Percentiles rank a stretch among this genome's conserved stretches.
These are phyloP conservation scores for Arachis monticola DNA, from an alignment of 331 rosid genomes.

Conservation along the genomic window DNA sequence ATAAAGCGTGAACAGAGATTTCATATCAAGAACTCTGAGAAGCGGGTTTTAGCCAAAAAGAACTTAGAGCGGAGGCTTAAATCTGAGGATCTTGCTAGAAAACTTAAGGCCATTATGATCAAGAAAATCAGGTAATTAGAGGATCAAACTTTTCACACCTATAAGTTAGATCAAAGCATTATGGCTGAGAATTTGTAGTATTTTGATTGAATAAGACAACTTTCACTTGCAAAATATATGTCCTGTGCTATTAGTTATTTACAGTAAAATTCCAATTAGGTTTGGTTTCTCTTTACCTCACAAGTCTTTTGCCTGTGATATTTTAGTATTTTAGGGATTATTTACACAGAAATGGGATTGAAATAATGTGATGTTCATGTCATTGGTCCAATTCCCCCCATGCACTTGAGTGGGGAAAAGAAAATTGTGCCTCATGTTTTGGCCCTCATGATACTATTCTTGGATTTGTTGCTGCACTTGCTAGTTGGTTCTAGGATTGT, in stretches of 20 bases:
- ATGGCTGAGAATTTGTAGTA: neutral
- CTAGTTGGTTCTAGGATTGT: neutral
- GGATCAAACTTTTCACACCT: neutral
- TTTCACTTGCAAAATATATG: neutral
- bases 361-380: slow-evolving; percentile 15
- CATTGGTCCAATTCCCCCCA: neutral
- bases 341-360: neutral
- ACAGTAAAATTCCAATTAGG: neutral
- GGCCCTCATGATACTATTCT: neutral
- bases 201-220: neutral
- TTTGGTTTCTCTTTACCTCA: neutral
- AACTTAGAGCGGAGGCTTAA: slow-evolving; percentile 61
- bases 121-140: slow-evolving; percentile 86
- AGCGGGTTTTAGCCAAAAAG: slow-evolving; percentile 77
- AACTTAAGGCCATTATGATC: slow-evolving; percentile 73
- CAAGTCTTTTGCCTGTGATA: too few species aligned
- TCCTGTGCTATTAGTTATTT: neutral
- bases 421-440: neutral
- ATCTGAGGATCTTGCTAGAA: slow-evolving; percentile 78
- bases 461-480: neutral
- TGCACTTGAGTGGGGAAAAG: neutral
- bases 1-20: slow-evolving; percentile 65
- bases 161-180: neutral
- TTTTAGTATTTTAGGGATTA: neutral
- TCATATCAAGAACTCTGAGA: slow-evolving; percentile 92